phyloP scores from a whole-genome alignment of 495 filamentous ascomycete species.

The Neurospora tetrasperma region DNA sequence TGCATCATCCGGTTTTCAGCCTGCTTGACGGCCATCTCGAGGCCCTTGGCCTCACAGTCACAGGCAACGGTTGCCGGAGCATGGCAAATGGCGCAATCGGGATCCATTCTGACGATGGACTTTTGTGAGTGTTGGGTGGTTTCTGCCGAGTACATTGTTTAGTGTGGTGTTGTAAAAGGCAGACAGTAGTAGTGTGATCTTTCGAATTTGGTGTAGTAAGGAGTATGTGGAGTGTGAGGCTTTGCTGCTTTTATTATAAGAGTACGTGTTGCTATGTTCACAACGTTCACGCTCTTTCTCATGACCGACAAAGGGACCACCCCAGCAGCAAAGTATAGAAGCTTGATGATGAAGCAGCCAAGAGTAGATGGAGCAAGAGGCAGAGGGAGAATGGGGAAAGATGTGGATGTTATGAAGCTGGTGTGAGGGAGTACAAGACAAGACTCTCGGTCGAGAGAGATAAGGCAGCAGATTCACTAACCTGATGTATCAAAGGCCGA shows the following conservation, averaged over 20 bases:
- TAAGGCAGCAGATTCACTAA: slow-evolving; percentile 26
- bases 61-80: slow-evolving; percentile 51
- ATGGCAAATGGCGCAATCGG: slow-evolving; percentile 63
- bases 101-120: slow-evolving; percentile 49
- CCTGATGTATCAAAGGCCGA: slow-evolving; percentile 29
- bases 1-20: slow-evolving; percentile 56
- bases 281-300: slow-evolving; percentile 20
- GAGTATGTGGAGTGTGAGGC: slow-evolving; percentile 6
- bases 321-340: slow-evolving; percentile 16
- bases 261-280: slow-evolving; percentile 20
- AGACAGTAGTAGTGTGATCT: slow-evolving; percentile 14
- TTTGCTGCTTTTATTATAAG: slow-evolving; percentile 14
- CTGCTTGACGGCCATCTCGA: slow-evolving; percentile 55
- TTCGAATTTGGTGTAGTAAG: slow-evolving; percentile 23
- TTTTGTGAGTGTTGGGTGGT: slow-evolving; percentile 27
- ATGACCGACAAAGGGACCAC: slow-evolving; percentile 22
- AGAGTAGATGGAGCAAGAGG: slow-evolving; percentile 2
- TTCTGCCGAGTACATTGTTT: slow-evolving; percentile 43
- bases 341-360: neutral
- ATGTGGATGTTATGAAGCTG: slow-evolving; percentile 19
- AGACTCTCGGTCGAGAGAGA: slow-evolving; percentile 1
- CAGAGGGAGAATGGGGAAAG: slow-evolving; percentile 6
- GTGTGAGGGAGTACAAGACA: slow-evolving; percentile 13
- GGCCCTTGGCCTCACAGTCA: slow-evolving; percentile 59
- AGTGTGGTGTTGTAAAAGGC: slow-evolving; percentile 26